Conservation (phyloP, 164 flowering plant genomes). For the Vitis labrusca region DNA sequence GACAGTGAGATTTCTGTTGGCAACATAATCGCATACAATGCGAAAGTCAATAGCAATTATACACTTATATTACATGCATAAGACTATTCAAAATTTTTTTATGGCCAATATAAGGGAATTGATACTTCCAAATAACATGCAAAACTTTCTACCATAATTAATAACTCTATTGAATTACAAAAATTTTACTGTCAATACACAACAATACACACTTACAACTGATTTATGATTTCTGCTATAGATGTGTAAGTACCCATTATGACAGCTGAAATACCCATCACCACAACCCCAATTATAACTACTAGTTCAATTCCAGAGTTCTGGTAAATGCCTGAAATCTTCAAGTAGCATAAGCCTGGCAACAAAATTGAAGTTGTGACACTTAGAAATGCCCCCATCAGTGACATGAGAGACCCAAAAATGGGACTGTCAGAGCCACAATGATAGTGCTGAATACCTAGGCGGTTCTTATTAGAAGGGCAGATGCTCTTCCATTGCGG, state of each 20-base stretch:
- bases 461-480: conserved; percentile 43
- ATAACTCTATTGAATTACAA: too few relatives aligned
- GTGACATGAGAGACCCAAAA: conserved; percentile 50
- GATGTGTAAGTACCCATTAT: conserved; percentile 55
- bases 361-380: conserved; percentile 45
- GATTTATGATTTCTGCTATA: conserved; percentile 25
- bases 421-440: conserved; percentile 50
- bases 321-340: conserved; percentile 38
- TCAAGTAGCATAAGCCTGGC: conserved; percentile 59
- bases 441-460: conserved; percentile 47
- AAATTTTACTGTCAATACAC: too few relatives aligned
- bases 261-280: conserved; percentile 33
- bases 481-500: conserved; percentile 22
- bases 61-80: too few relatives aligned
- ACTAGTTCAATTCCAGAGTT: conserved; percentile 34
- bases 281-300: conserved; percentile 23
- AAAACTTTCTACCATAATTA: too few relatives aligned
- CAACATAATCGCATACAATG: too few relatives aligned
- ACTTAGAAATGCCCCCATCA: conserved; percentile 58
- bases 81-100: too few relatives aligned
- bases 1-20: too few relatives aligned
- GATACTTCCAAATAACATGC: too few relatives aligned
- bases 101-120: too few relatives aligned
- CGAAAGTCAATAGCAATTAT: too few relatives aligned
- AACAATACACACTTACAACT: neutral